Evolutionary conservation across 139 green algal genomes (phyloP).

Genomic region (Tetradesmus obliquus): DNA sequence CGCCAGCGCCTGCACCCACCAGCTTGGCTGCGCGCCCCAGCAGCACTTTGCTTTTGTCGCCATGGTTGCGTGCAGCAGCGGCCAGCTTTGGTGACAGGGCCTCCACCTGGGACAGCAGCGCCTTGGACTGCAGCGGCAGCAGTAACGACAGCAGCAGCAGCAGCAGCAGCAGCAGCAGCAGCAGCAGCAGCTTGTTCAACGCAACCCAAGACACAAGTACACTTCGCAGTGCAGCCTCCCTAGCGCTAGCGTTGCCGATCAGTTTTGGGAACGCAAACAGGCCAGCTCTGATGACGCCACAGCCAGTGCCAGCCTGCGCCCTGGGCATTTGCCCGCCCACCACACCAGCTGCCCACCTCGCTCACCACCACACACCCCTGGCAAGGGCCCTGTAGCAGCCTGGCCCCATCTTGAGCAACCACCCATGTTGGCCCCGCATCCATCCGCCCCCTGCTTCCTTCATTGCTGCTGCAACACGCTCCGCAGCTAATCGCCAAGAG

Average conservation of each 20-base stretch:
- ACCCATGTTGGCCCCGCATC: too few species aligned
- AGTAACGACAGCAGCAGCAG: not conserved
- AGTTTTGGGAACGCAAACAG: not conserved
- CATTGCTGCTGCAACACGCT: too few species aligned
- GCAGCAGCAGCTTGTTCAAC: not conserved
- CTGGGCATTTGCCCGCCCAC: too few species aligned
- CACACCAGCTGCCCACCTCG: too few species aligned
- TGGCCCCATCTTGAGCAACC: too few species aligned
- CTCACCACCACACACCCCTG: too few species aligned
- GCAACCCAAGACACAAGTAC: not conserved
- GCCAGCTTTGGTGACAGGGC: slow-evolving; percentile 30
- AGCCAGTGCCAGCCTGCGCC: too few species aligned
- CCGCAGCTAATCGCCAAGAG: too few species aligned
- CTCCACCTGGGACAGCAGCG: slow-evolving; percentile 25
- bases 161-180: not conserved
- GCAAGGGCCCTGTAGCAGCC: too few species aligned
- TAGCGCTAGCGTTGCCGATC: not conserved
- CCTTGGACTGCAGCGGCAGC: slow-evolving; percentile 17
- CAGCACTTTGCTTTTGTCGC: slow-evolving; percentile 19
- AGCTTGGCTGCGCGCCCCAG: slow-evolving; percentile 25
- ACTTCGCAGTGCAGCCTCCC: not conserved
- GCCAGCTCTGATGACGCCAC: not conserved
- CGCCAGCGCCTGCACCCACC: not conserved
- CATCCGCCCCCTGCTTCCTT: too few species aligned
- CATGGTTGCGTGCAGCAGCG: slow-evolving; percentile 21